A percentile compares a stretch with the other conserved stretches of the same genome.
Evolutionary conservation across 2,329 filamentous ascomycete species (phyloP).

Genomic region (Penicillium concentricum): DNA sequence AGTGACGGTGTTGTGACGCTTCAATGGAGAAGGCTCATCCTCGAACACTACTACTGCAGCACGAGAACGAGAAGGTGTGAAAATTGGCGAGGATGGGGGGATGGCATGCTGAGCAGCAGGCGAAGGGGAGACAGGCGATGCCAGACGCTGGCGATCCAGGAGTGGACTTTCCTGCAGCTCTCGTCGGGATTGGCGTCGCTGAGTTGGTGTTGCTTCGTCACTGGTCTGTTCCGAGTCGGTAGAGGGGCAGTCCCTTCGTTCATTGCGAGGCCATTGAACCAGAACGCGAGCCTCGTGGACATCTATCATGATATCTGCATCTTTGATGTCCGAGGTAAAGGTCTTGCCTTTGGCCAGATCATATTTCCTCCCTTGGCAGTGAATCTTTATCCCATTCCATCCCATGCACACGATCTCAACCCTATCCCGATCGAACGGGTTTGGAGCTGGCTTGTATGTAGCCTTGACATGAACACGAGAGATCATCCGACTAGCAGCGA

Average conservation of each 20-base stretch:
- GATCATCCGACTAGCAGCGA: slow-evolving; percentile 87
- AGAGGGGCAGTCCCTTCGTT: slow-evolving; percentile 54
- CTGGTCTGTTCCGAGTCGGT: slow-evolving; percentile 67
- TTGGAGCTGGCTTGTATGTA: slow-evolving; percentile 70
- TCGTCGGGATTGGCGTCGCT: slow-evolving; percentile 28
- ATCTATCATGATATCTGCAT: slow-evolving; percentile 89
- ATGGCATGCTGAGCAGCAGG: slow-evolving; percentile 52
- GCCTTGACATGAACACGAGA: slow-evolving; percentile 92
- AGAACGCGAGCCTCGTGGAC: slow-evolving; percentile 90
- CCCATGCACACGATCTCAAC: slow-evolving; percentile 89
- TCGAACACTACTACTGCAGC: slow-evolving; percentile 66
- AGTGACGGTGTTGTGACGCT: slow-evolving; percentile 31
- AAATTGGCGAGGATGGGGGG: slow-evolving; percentile 41
- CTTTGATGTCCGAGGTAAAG: slow-evolving; percentile 85
- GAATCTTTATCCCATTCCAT: slow-evolving; percentile 93
- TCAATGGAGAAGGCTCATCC: slow-evolving; percentile 62
- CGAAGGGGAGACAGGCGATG: slow-evolving; percentile 75
- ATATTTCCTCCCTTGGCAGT: slow-evolving; percentile 84
- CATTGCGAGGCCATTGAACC: slow-evolving; percentile 74
- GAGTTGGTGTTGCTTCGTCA: slow-evolving; percentile 55
- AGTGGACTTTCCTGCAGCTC: slow-evolving; percentile 46
- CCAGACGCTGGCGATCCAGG: slow-evolving; percentile 61
- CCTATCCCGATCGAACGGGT: slow-evolving; percentile 68
- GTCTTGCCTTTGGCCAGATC: slow-evolving; percentile 84
- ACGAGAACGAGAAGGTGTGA: slow-evolving; percentile 46